phyloP scores from a whole-genome alignment of 495 filamentous ascomycete genomes.

The Penicillium cosmopolitanum region DNA sequence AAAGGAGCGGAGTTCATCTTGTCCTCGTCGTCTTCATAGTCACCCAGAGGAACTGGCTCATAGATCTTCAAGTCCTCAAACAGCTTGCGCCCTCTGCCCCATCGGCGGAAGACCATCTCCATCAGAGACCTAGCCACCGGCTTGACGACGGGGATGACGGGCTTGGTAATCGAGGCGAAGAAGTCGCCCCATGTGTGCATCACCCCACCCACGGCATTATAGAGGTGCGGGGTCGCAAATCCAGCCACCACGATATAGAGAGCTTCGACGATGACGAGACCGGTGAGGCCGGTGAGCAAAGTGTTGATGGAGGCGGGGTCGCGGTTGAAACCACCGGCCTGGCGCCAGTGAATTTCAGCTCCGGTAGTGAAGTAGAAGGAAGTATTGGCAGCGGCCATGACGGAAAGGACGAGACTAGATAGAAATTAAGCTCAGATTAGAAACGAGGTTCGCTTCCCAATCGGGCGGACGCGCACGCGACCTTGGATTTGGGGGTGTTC shows the following conservation, averaged over 20 bases:
- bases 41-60: constrained; percentile 21
- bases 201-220: constrained; percentile 27
- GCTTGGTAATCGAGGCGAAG: constrained; percentile 18
- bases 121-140: constrained; percentile 5
- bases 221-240: constrained; percentile 27
- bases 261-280: constrained; percentile 38
- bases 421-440: too few relatives aligned
- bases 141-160: constrained; percentile 4
- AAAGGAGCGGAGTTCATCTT: constrained; percentile 22
- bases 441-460: neutral
- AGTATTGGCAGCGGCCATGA: constrained; percentile 41
- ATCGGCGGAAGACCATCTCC: constrained; percentile 9
- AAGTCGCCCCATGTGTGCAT: constrained; percentile 29
- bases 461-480: constrained; percentile 2
- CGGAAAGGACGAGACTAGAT: constrained; percentile 36
- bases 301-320: constrained; percentile 43
- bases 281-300: constrained; percentile 42
- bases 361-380: constrained; percentile 42
- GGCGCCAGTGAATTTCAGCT: constrained; percentile 47
- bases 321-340: constrained; percentile 36
- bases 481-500: neutral
- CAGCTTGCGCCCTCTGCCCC: constrained; percentile 17
- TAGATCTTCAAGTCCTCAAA: constrained; percentile 31
- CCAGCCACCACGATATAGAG: constrained; percentile 29
- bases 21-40: constrained; percentile 32